phyloP scores from a whole-genome alignment of 2,329 filamentous ascomycete species.

The Fusarium sp. region DNA sequence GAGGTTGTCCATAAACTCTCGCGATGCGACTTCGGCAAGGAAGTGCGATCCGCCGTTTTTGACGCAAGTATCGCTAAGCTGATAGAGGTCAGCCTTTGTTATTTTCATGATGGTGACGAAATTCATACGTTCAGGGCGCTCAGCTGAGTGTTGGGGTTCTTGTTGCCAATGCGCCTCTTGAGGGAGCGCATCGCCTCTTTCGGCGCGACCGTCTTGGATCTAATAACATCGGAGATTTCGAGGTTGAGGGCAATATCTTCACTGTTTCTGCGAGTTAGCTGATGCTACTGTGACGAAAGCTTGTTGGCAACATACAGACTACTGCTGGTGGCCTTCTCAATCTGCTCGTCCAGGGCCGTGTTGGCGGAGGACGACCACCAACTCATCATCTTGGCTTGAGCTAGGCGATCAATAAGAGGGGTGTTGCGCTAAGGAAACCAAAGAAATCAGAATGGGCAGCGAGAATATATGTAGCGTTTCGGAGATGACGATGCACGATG shows the following conservation, averaged over 20 bases:
- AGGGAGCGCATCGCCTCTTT: slow-evolving; percentile 98
- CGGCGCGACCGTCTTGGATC: slow-evolving; percentile 96
- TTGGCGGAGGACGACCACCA: slow-evolving; percentile 96
- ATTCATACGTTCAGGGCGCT: slow-evolving; percentile 85
- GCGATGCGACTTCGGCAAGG: slow-evolving; percentile 91
- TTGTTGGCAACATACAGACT: slow-evolving; percentile 75
- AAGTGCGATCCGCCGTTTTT: slow-evolving; percentile 99
- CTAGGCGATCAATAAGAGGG: slow-evolving; percentile 18
- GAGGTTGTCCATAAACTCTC: slow-evolving; percentile 98
- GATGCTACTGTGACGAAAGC: slow-evolving; percentile 31
- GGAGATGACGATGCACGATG: slow-evolving; percentile 8
- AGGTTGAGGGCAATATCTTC: slow-evolving; percentile 98
- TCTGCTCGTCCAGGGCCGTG: slow-evolving; percentile 94
- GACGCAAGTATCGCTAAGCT: slow-evolving; percentile 97
- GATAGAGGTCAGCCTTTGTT: slow-evolving; percentile 31
- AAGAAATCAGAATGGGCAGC: neutral
- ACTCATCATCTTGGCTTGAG: slow-evolving; percentile 75
- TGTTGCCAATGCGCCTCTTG: slow-evolving; percentile 94
- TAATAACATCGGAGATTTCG: slow-evolving; percentile 97
- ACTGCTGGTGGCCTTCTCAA: slow-evolving; percentile 93
- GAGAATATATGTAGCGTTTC: neutral
- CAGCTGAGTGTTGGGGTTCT: slow-evolving; percentile 96
- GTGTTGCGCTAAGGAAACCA: neutral
- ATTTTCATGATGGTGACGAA: neutral
- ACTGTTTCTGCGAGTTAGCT: slow-evolving; percentile 60